These are phyloP conservation scores for Teunomyces stri DNA, from an alignment of 805 yeast genomes.

Conservation along the genomic window DNA sequence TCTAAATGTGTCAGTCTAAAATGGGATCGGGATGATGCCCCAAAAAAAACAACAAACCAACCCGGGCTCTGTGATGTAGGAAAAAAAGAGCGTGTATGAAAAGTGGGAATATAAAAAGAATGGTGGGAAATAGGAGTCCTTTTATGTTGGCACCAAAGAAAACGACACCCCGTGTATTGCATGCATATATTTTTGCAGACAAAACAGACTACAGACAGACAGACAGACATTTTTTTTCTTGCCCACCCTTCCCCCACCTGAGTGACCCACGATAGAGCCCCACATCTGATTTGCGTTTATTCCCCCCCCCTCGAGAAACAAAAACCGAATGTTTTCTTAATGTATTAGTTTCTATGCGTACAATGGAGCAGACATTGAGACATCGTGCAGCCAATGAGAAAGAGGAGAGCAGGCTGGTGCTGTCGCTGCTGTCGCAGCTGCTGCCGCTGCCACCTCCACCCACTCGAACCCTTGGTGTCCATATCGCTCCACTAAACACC, in stretches of 20 bases:
- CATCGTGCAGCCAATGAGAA: not conserved
- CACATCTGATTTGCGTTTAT: not conserved
- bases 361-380: not conserved
- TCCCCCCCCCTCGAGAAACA: not conserved
- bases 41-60: not conserved
- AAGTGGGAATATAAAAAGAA: not conserved
- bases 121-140: too few species aligned
- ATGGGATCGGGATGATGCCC: too few species aligned
- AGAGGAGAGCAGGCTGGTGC: not conserved
- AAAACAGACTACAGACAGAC: too few species aligned
- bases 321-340: too few species aligned
- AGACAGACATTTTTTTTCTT: not conserved
- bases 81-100: not conserved
- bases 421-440: not conserved
- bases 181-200: not conserved
- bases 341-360: not conserved
- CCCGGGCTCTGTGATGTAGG: not conserved
- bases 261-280: not conserved
- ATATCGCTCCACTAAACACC: constrained; percentile 54
- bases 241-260: too few species aligned
- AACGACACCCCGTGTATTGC: not conserved
- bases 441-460: not conserved
- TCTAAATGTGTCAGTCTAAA: not conserved
- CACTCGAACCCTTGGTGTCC: constrained; percentile 10
- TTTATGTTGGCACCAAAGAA: not conserved